phyloP scores from a whole-genome alignment of 331 rosid genomes.

The Malus hybrid region DNA sequence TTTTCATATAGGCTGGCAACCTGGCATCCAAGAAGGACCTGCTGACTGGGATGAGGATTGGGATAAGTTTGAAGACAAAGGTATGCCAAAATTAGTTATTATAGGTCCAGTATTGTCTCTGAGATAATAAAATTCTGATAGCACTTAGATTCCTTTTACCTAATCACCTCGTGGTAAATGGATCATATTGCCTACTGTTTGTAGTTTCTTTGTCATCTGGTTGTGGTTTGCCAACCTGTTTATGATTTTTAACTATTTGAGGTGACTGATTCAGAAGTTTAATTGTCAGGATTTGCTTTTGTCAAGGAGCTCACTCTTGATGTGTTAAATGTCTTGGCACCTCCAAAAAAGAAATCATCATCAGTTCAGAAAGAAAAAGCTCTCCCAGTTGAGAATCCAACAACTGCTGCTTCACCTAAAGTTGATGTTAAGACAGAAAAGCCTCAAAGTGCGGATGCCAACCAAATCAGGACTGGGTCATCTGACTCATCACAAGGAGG shows the following conservation, averaged over 20 bases:
- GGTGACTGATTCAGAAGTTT: too few relatives aligned
- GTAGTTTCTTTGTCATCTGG: constrained; percentile 7
- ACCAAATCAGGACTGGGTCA: constrained; percentile 53
- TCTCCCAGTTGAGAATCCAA: constrained; percentile 31
- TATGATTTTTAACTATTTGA: not conserved
- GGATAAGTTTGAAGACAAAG: constrained; percentile 88
- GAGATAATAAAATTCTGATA: not conserved
- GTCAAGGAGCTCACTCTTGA: constrained; percentile 70
- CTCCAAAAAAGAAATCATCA: constrained; percentile 59
- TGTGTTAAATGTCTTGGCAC: constrained; percentile 62
- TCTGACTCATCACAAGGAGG: not conserved
- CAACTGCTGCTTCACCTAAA: constrained; percentile 43
- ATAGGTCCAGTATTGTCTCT: too few relatives aligned
- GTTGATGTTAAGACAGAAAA: constrained; percentile 46
- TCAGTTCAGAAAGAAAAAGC: constrained; percentile 26
- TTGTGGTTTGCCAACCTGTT: not conserved
- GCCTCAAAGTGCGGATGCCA: constrained; percentile 39
- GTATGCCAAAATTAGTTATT: too few relatives aligned
- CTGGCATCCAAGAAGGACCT: constrained; percentile 79
- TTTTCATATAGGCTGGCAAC: constrained; percentile 69
- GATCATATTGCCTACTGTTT: constrained; percentile 3
- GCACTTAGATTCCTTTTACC: not conserved
- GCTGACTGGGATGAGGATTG: constrained; percentile 99
- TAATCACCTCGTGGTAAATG: not conserved
- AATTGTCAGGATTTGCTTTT: too few relatives aligned